Evolutionary conservation across 1,284 basidiomycete species (phyloP).

Genomic region (Trichosporon sp.): DNA sequence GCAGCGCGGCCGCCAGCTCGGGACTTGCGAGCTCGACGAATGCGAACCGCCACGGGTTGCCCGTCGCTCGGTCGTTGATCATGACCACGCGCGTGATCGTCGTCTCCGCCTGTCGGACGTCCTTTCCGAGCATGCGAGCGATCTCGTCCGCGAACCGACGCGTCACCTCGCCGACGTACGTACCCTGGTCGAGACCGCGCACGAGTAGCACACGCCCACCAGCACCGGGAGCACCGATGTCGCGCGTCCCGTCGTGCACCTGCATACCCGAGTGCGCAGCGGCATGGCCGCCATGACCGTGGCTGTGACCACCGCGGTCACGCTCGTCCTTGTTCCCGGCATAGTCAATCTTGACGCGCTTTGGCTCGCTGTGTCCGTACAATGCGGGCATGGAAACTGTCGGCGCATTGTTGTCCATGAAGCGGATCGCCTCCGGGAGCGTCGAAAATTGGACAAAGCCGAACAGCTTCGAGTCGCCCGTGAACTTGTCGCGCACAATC

Average conservation of each 20-base stretch:
- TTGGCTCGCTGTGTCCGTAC: constrained; percentile 48
- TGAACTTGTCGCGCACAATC: constrained; percentile 86
- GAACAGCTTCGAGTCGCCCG: constrained; percentile 85
- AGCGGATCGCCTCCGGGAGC: constrained; percentile 74
- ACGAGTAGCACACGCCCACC: constrained; percentile 65
- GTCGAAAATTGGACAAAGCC: constrained; percentile 87
- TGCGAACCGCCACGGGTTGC: constrained; percentile 81
- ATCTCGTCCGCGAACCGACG: constrained; percentile 63
- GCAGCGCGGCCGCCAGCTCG: constrained; percentile 62
- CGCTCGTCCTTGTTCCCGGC: constrained; percentile 49
- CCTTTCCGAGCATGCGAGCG: constrained; percentile 53
- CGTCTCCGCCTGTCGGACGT: constrained; percentile 67
- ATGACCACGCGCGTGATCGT: constrained; percentile 80
- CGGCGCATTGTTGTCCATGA: constrained; percentile 64
- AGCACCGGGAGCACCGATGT: constrained; percentile 59
- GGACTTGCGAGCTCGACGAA: constrained; percentile 85
- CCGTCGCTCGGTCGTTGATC: constrained; percentile 76
- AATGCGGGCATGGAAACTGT: constrained; percentile 74
- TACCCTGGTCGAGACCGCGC: constrained; percentile 79
- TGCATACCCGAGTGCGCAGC: constrained; percentile 52
- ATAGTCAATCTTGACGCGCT: constrained; percentile 84
- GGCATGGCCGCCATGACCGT: constrained; percentile 41
- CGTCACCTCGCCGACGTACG: constrained; percentile 57
- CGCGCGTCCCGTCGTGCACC: constrained; percentile 80
- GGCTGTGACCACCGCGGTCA: background rate